A percentile compares a stretch with the other conserved stretches of the same genome.
Evolutionary conservation across 768 basidiomycete genomes (phyloP).

Genomic region (Lepiota brunneoincarnata): DNA sequence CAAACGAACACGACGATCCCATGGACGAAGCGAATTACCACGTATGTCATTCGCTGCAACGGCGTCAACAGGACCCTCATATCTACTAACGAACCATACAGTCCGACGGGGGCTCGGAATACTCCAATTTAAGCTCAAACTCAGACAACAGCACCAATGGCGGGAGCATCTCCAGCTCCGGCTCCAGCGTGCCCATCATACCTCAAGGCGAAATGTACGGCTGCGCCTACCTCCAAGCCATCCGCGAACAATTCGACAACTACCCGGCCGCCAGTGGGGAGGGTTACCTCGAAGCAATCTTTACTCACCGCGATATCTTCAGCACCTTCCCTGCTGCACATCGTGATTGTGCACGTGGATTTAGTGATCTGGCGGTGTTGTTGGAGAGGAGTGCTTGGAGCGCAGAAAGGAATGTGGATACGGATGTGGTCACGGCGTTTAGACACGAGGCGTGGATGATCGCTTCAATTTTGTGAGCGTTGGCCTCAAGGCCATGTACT

Average conservation of each 20-base stretch:
- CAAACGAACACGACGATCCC: conserved; percentile 41
- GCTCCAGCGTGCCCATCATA: not conserved
- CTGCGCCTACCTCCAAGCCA: conserved; percentile 61
- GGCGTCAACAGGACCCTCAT: not conserved
- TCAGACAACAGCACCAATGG: conserved; percentile 13
- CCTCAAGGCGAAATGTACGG: conserved; percentile 36
- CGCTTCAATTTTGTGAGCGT: conserved; percentile 33
- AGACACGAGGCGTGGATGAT: conserved; percentile 69
- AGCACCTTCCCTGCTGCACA: conserved; percentile 62
- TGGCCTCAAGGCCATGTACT: too few relatives aligned
- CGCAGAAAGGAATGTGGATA: conserved; percentile 67
- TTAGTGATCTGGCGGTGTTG: conserved; percentile 62
- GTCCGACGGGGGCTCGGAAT: conserved; percentile 43
- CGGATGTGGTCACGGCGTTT: conserved; percentile 67
- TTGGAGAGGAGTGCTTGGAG: conserved; percentile 67
- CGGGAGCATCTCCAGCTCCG: not conserved
- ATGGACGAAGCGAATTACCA: conserved; percentile 42
- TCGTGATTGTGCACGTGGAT: conserved; percentile 57
- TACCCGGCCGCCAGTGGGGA: conserved; percentile 65
- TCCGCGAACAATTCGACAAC: conserved; percentile 53
- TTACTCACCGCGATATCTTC: conserved; percentile 72
- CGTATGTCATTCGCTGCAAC: conserved; percentile 27
- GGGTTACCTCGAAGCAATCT: conserved; percentile 76
- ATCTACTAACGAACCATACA: conserved; percentile 17
- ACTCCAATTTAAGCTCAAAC: conserved; percentile 42